Conservation (phyloP, 768 basidiomycete genomes). For the Lactifluus pinguis region DNA sequence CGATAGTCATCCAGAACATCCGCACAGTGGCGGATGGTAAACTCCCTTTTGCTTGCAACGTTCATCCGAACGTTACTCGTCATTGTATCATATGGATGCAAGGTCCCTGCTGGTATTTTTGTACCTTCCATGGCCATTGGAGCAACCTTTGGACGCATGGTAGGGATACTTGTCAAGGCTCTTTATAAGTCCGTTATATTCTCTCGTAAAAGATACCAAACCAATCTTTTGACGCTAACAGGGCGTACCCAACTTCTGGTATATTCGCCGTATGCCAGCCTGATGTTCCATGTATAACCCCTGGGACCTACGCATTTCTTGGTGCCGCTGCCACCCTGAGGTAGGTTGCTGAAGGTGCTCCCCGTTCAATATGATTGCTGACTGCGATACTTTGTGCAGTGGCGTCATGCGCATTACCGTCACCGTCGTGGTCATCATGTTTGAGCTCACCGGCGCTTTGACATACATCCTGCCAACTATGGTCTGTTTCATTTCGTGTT, state of each 20-base stretch:
- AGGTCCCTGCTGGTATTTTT: constrained; percentile 96
- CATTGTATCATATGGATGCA: constrained; percentile 89
- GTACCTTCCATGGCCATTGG: constrained; percentile 99
- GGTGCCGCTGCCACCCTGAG: constrained; percentile 94
- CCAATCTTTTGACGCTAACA: constrained; percentile 26
- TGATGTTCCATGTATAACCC: constrained; percentile 93
- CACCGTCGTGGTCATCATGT: constrained; percentile 98
- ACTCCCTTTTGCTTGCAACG: constrained; percentile 85
- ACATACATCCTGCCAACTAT: constrained; percentile 97
- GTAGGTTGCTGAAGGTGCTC: constrained; percentile 31
- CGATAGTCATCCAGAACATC: constrained; percentile 46
- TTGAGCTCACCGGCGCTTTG: constrained; percentile 92
- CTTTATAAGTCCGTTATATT: constrained; percentile 55
- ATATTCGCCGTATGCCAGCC: constrained; percentile 88
- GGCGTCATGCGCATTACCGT: constrained; percentile 97
- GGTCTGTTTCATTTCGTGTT: constrained; percentile 40
- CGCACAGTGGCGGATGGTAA: constrained; percentile 91
- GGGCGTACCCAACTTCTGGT: constrained; percentile 73
- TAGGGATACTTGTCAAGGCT: constrained; percentile 94
- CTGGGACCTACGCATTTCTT: constrained; percentile 95
- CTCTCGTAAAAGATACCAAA: not conserved
- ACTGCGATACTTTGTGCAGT: constrained; percentile 32
- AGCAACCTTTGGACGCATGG: constrained; percentile 93
- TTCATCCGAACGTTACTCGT: constrained; percentile 81
- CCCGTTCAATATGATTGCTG: not conserved